Conservation (phyloP, 768 basidiomycete genomes). For the Scleroderma citrinum region DNA sequence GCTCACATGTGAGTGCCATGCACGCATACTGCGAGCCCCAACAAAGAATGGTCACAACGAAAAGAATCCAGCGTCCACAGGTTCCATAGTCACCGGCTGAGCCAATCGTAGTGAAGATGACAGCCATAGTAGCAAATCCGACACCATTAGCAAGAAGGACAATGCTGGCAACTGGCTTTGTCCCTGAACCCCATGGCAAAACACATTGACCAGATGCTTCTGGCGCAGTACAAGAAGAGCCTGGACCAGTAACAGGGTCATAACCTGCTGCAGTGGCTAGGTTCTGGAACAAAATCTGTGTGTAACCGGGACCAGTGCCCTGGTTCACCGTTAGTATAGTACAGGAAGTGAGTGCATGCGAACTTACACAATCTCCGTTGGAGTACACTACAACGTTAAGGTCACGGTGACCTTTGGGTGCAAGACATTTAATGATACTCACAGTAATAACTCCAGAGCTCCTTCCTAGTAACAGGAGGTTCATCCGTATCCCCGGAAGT, state of each 20-base stretch:
- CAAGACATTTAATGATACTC: constrained; percentile 18
- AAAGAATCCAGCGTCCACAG: constrained; percentile 73
- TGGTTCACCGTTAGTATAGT: constrained; percentile 19
- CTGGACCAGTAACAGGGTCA: constrained; percentile 63
- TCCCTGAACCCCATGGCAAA: constrained; percentile 70
- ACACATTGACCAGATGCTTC: constrained; percentile 69
- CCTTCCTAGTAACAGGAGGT: constrained; percentile 63
- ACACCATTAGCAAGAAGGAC: constrained; percentile 72
- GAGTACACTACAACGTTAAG: constrained; percentile 53
- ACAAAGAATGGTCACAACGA: constrained; percentile 63
- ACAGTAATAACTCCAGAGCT: constrained; percentile 82
- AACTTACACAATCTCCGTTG: constrained; percentile 68
- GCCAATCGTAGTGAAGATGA: constrained; percentile 75
- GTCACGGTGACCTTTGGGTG: background rate
- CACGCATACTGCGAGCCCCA: constrained; percentile 79
- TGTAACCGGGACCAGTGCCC: constrained; percentile 65
- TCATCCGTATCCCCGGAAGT: constrained; percentile 44
- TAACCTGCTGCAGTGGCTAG: constrained; percentile 66
- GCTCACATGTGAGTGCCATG: constrained; percentile 64
- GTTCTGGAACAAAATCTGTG: constrained; percentile 70
- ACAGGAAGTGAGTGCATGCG: background rate
- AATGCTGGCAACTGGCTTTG: constrained; percentile 68
- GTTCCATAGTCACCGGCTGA: constrained; percentile 30
- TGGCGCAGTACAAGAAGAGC: constrained; percentile 56
- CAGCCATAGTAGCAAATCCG: constrained; percentile 75